Evolutionary conservation across 768 basidiomycete species (phyloP).

Genomic region (Rhodotorula graminis): DNA sequence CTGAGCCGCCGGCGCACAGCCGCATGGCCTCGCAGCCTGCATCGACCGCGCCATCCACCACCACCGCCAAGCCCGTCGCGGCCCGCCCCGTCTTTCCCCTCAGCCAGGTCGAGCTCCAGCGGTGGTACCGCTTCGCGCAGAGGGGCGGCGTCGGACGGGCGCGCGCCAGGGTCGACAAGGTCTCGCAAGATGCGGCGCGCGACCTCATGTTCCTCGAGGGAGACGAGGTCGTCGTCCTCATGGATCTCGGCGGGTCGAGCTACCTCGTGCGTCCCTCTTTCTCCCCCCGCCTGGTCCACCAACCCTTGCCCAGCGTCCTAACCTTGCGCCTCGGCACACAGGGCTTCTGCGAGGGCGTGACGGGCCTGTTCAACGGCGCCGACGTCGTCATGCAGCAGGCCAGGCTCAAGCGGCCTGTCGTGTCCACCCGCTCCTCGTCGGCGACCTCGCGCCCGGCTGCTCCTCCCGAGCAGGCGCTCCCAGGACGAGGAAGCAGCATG

Average conservation of each 20-base stretch:
- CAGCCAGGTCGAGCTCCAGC: constrained; percentile 58
- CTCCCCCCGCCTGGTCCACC: no score
- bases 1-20: no score
- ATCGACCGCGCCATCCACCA: background rate
- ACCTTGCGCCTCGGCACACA: constrained; percentile 46
- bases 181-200: constrained; percentile 60
- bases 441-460: background rate
- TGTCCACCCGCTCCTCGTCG: constrained; percentile 49
- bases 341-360: constrained; percentile 84
- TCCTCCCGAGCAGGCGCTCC: background rate
- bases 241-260: constrained; percentile 61
- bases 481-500: background rate
- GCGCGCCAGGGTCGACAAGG: constrained; percentile 66
- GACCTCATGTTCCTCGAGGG: constrained; percentile 86
- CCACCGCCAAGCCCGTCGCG: background rate
- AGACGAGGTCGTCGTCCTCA: constrained; percentile 71
- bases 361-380: constrained; percentile 63
- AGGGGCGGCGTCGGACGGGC: constrained; percentile 83
- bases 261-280: constrained; percentile 57
- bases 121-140: constrained; percentile 77
- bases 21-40: background rate
- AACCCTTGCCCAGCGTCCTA: no score
- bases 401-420: constrained; percentile 72
- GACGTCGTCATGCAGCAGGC: constrained; percentile 63
- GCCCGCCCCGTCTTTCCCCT: constrained; percentile 18